These are phyloP conservation scores for Carex scoparia DNA, from an alignment of 176 grass and related monocot genomes.

Conservation along the genomic window DNA sequence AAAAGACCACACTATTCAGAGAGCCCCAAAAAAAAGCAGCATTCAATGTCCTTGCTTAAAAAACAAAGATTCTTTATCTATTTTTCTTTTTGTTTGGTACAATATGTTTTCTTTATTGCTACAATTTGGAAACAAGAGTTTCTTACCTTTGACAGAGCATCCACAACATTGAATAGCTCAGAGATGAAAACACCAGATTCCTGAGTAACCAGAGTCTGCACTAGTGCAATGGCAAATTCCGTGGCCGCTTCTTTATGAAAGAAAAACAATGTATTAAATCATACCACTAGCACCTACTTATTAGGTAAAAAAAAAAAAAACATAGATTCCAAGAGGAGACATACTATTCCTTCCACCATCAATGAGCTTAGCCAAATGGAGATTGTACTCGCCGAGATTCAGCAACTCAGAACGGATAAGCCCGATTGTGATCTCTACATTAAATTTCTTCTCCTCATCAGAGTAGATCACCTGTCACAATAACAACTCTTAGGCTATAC, in stretches of 20 bases:
- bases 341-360: conserved; percentile 90
- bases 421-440: conserved; percentile 60
- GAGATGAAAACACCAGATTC: conserved; percentile 56
- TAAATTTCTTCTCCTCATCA: conserved; percentile 87
- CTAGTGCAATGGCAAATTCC: conserved; percentile 79
- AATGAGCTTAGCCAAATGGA: conserved; percentile 89
- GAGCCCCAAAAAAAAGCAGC: background rate
- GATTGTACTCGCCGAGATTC: conserved; percentile 78
- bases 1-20: conserved; percentile 11
- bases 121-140: background rate
- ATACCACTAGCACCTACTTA: background rate
- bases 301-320: background rate
- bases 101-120: background rate
- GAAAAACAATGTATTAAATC: conserved; percentile 18
- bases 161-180: conserved; percentile 73
- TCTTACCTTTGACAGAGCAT: conserved; percentile 74
- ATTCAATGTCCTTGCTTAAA: background rate
- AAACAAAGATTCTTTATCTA: background rate
- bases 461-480: conserved; percentile 79
- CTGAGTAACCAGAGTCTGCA: conserved; percentile 78
- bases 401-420: conserved; percentile 85
- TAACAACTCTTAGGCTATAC: conserved; percentile 4
- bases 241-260: conserved; percentile 61
- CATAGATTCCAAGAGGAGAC: conserved; percentile 22
- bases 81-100: background rate